Evolutionary conservation across 148 eudicot species (phyloP).

Genomic region (Pouteria glomerata): DNA sequence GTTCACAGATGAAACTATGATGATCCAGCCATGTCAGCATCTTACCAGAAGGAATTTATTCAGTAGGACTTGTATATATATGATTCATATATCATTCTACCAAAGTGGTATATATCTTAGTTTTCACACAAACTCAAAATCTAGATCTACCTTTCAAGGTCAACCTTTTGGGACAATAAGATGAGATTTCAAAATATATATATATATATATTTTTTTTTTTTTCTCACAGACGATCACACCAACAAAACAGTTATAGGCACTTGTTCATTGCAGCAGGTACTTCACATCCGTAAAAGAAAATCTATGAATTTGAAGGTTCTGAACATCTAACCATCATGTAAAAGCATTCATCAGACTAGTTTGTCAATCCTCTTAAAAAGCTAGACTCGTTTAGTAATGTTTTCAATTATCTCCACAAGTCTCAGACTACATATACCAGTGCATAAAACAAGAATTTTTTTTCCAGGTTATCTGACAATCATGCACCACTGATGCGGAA

Average conservation of each 20-base stretch:
- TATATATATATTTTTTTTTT: no score
- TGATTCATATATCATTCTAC: no score
- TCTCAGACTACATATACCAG: neutral
- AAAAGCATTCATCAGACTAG: constrained; percentile 1
- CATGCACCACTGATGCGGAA: neutral
- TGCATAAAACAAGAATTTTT: neutral
- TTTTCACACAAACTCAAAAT: no score
- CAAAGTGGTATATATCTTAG: no score
- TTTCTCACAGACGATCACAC: no score
- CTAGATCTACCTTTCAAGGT: no score
- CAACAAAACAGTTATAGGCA: no score
- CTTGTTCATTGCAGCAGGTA: neutral
- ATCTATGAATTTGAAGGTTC: neutral
- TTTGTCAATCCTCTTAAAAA: neutral
- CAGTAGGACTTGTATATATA: no score
- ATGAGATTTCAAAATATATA: no score
- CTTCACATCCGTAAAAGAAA: neutral
- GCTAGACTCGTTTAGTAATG: neutral
- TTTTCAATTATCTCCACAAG: neutral
- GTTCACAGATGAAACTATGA: neutral
- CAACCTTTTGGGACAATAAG: no score
- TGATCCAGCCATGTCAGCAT: neutral
- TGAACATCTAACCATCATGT: neutral
- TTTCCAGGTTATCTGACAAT: neutral
- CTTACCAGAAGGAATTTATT: no score